A percentile compares a stretch with the other conserved stretches of the same genome.
Conservation (phyloP, 2,329 filamentous ascomycete species). For the Tolypocladium tundrense region DNA sequence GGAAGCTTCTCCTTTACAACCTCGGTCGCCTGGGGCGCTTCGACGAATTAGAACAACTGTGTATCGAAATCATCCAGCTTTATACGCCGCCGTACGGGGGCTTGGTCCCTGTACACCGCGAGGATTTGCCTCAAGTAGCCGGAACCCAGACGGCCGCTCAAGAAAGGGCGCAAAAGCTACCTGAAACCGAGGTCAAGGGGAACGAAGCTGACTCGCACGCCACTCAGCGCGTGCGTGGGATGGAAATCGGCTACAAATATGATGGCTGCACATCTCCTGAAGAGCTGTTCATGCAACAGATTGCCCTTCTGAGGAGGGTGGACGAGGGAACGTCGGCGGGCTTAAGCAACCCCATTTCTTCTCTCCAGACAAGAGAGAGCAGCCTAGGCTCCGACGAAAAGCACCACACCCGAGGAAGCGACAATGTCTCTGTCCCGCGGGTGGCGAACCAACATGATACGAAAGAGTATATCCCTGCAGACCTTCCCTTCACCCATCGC, state of each 20-base stretch:
- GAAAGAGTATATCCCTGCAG: conserved; percentile 20
- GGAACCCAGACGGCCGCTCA: not conserved
- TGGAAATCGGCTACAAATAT: not conserved
- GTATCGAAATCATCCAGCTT: conserved; percentile 30
- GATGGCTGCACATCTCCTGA: not conserved
- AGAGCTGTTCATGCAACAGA: not conserved
- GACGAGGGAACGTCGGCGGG: not conserved
- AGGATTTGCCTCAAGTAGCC: conserved; percentile 26
- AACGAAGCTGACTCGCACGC: not conserved
- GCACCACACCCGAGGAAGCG: not conserved
- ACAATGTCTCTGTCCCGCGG: not conserved
- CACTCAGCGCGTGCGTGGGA: not conserved
- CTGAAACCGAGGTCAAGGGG: not conserved
- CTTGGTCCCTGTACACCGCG: conserved; percentile 31
- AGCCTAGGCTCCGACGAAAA: not conserved
- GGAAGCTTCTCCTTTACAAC: conserved; percentile 32
- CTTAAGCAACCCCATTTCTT: not conserved
- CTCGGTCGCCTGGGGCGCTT: conserved; percentile 33
- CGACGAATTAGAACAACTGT: conserved; percentile 33
- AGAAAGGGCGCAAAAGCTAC: not conserved
- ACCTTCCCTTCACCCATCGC: conserved; percentile 29
- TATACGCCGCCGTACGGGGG: conserved; percentile 20
- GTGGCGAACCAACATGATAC: not conserved
- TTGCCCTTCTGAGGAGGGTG: not conserved
- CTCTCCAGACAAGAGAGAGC: not conserved